Conservation (phyloP, 805 yeast species). For the Yarrowia osloensis region DNA sequence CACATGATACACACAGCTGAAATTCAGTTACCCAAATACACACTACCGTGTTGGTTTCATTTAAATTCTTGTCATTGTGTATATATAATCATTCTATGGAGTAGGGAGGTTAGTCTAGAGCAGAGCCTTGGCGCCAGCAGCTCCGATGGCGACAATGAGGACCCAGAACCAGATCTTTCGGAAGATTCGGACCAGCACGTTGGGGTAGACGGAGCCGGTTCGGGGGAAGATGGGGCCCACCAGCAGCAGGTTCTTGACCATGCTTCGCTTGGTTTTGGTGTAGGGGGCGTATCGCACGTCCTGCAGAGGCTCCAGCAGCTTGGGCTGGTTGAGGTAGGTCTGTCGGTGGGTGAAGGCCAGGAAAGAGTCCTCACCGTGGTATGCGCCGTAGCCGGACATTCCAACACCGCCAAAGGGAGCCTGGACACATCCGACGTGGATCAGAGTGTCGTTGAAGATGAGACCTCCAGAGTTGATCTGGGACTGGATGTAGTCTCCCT, state of each 20-base stretch:
- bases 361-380: slow-evolving; percentile 72
- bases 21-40: too few relatives aligned
- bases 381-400: slow-evolving; percentile 73
- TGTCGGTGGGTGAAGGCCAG: slow-evolving; percentile 74
- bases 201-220: slow-evolving; percentile 29
- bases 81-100: neutral
- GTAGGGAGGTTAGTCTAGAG: neutral
- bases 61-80: too few relatives aligned
- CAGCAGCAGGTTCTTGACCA: slow-evolving; percentile 20
- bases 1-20: too few relatives aligned
- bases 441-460: slow-evolving; percentile 65
- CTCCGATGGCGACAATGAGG: slow-evolving; percentile 13
- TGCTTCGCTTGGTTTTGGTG: slow-evolving; percentile 41
- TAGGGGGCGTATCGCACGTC: slow-evolving; percentile 68
- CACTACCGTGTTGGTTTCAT: too few relatives aligned
- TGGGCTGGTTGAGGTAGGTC: slow-evolving; percentile 62
- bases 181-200: slow-evolving; percentile 26
- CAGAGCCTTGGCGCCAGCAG: slow-evolving; percentile 28
- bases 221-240: slow-evolving; percentile 29
- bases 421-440: slow-evolving; percentile 65
- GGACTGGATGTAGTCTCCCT: slow-evolving; percentile 52
- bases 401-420: slow-evolving; percentile 94
- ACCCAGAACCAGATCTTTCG: slow-evolving; percentile 29
- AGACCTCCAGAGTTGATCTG: slow-evolving; percentile 71
- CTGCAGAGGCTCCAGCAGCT: slow-evolving; percentile 60